Base-by-base conservation (phyloP, 2,329 filamentous ascomycete genomes). In the Monosporascus sp. region DNA sequence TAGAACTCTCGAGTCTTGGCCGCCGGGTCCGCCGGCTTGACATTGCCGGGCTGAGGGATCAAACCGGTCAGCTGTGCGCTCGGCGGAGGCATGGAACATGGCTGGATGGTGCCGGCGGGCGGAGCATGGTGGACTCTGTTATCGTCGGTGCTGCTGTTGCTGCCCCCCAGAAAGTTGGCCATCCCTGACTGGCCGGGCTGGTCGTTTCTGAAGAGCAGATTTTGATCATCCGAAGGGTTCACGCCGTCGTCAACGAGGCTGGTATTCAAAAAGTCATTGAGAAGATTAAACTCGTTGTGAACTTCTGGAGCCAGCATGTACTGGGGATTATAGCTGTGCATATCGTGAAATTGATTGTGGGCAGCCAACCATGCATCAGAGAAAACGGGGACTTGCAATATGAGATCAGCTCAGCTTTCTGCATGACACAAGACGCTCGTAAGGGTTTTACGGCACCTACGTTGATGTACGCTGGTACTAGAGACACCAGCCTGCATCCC, bases 221-320 rank as follows among this genome's bases (percentile, higher is more conserved):
- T 74, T 57, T 82, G 76, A 58, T 90, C 88, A 56, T 90, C 84
- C 37, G 85, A 81, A 52, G 86, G 83, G 54, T 86, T 79, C 50
- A 84, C 84, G 56, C 83, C 83, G 69, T 96, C 92, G 72, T 97
- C 92, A 59, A 97, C 81, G 51, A 97, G 76, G 67, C 90, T 96
- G 61, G 86, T 95, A 70, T 92, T 94, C 56, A 99, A 81, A 68
- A 97, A 97, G 71, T 99, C 93, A 76, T 95, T 96, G 66, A 99
- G 83, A 49, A 97, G 77, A 68, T 97, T 96, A 71, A 96, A 97
- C 76, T 99, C 94, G 73, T 94, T 94, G 56, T 89, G 92, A 62
- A 97, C 89, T 72, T 99, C 94, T 57, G 91, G 89, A 48, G 78
- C 75, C 74, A 97, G 95, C 87, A 96, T 92, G 76, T 94, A 97